These are phyloP conservation scores for Solanum etuberosum DNA, from an alignment of 257 asterid species.

Conservation along the genomic window DNA sequence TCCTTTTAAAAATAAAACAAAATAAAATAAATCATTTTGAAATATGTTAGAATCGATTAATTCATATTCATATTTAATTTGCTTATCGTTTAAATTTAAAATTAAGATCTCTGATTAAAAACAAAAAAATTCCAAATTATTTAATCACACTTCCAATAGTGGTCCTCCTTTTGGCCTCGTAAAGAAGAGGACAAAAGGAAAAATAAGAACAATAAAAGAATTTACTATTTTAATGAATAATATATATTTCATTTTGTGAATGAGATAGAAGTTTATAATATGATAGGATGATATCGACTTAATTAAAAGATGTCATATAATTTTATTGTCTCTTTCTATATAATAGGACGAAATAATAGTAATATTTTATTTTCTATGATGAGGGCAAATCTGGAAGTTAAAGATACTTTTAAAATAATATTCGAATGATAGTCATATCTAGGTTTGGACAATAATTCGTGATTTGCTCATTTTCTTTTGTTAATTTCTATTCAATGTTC, in stretches of 20 bases:
- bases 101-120: fast-evolving
- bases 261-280: neutral
- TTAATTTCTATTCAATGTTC: too few relatives aligned
- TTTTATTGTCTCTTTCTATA: neutral
- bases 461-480: neutral
- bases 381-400: neutral
- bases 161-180: neutral
- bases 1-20: neutral
- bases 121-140: fast-evolving
- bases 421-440: neutral
- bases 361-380: neutral
- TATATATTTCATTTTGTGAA: neutral
- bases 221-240: neutral
- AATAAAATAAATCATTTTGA: neutral
- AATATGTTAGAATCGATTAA: neutral
- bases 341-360: neutral
- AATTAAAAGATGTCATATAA: neutral
- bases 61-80: neutral
- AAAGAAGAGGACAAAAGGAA: neutral
- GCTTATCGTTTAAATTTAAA: neutral
- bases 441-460: neutral
- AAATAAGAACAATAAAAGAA: neutral
- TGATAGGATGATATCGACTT: neutral
- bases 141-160: neutral
- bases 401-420: neutral